A percentile compares a stretch with the other conserved stretches of the same genome.
Conservation (phyloP, 2,329 filamentous ascomycete genomes). For the Didymosphaeria variabile region DNA sequence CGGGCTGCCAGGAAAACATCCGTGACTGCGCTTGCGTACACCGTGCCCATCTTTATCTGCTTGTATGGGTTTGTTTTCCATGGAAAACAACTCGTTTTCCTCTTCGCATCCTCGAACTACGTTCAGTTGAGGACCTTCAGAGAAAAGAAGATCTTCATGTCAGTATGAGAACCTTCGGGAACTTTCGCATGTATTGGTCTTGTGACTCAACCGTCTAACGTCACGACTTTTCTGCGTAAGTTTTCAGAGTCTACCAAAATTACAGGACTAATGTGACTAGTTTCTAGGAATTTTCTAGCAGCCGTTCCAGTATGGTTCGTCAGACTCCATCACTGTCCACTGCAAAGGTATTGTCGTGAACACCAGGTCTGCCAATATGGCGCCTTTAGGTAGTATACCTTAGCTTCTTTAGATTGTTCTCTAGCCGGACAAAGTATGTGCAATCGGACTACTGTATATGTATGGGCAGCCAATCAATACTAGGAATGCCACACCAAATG, state of each 20-base stretch:
- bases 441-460: constrained; percentile 3
- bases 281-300: constrained; percentile 4
- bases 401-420: neutral
- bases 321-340: neutral
- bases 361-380: constrained; percentile 6
- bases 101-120: neutral
- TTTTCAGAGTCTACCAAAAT: too few relatives aligned
- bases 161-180: neutral
- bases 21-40: neutral
- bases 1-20: neutral
- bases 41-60: neutral
- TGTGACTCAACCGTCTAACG: neutral
- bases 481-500: constrained; percentile 8
- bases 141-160: neutral
- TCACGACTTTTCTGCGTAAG: constrained; percentile 9
- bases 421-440: constrained; percentile 8
- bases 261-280: neutral
- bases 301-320: neutral
- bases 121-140: neutral
- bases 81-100: neutral
- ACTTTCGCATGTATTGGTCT: neutral
- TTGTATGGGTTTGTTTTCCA: too few relatives aligned
- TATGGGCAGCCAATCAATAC: constrained; percentile 15
- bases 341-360: neutral
- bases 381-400: constrained; percentile 14